phyloP scores from a whole-genome alignment of 192 early-diverging fungal species.

The Coemansia sp. region DNA sequence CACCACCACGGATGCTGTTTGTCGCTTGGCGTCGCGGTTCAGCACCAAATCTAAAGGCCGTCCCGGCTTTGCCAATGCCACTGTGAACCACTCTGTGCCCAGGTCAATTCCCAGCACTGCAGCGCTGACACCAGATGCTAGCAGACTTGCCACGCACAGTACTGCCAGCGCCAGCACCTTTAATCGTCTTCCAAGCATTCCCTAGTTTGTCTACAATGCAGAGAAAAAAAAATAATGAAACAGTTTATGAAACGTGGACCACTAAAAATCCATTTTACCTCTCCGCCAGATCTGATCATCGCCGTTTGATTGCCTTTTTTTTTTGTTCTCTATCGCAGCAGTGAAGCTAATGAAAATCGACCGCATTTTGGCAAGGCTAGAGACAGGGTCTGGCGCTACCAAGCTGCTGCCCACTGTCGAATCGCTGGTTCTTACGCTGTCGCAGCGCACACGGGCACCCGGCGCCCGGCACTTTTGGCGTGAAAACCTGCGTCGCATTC shows the following conservation, averaged over 20 bases:
- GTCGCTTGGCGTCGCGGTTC: slow-evolving; percentile 93
- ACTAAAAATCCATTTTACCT: neutral
- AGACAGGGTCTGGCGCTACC: slow-evolving; percentile 39
- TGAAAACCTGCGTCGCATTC: slow-evolving; percentile 46
- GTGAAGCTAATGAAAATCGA: slow-evolving; percentile 41
- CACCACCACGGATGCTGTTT: slow-evolving; percentile 81
- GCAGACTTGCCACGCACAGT: slow-evolving; percentile 3
- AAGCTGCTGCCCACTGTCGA: slow-evolving; percentile 36
- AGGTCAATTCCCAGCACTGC: slow-evolving; percentile 95
- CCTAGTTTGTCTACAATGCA: slow-evolving; percentile 1
- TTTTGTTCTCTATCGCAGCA: slow-evolving; percentile 2
- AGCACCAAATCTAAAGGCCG: slow-evolving; percentile 90
- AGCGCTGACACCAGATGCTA: slow-evolving; percentile 32
- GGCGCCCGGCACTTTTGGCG: slow-evolving; percentile 54
- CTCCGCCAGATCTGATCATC: slow-evolving; percentile 1
- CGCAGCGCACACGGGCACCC: slow-evolving; percentile 46
- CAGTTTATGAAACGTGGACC: neutral
- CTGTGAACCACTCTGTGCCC: slow-evolving; percentile 97
- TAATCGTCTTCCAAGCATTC: slow-evolving; percentile 8
- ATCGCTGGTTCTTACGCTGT: slow-evolving; percentile 45
- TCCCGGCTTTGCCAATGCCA: slow-evolving; percentile 87
- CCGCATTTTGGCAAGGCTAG: slow-evolving; percentile 32
- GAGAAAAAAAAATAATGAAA: neutral
- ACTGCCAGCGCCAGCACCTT: slow-evolving; percentile 4
- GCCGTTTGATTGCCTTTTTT: neutral